Base-by-base conservation (phyloP, 2,329 filamentous ascomycete genomes). In the Ceratocystis eucalypticola region DNA sequence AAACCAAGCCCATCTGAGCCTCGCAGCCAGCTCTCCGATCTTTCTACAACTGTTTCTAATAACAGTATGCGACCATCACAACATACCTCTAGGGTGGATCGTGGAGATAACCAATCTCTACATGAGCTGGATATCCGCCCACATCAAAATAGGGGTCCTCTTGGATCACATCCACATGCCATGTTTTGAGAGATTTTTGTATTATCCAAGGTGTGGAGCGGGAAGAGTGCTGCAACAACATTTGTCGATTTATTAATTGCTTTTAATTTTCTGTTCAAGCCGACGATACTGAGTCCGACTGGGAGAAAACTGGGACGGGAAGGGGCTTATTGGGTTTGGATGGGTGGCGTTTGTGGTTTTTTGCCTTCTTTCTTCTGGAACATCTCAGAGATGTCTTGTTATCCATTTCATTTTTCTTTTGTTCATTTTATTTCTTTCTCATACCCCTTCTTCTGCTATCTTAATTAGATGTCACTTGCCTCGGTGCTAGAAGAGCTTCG, bases 141-240 rank as follows among this genome's bases (percentile, higher is more conserved):
- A 50, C 64, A 65, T n/a, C 48, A 68, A 17, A 59, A 64, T 48
- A 65, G 48, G 46, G 61, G 66, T 3, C 66, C 66, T 12, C 55
- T 68, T 25, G 66, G 66, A 17, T 66, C 66, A 30, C 59, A 68
- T 22, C 61, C 66, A 6, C 59, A 61, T n/a, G 57, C 55, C 17
- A 61, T 55, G 28, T 68, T 55, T 45, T 65, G 28, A 53, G 28
- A 8, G 28, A 45, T 2, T 30, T 48, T 37, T 59, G 55, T 17
- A 17, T 5, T 30, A 5, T 33, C 28, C n/a, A 25, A 8, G 6
- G 1, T 20, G 55, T 33, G 22, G n/a, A 15, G 25, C 17, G 28
- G 30, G 5, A 37, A 17, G 53, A 30, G 55, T 55, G 22, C n/a
- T 55, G 22, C n/a, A 22, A 28, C 25, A 20, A 45, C 33, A 45